Evolutionary conservation across 2,329 filamentous ascomycete genomes (phyloP).

Genomic region (Fusarium burgessii): DNA sequence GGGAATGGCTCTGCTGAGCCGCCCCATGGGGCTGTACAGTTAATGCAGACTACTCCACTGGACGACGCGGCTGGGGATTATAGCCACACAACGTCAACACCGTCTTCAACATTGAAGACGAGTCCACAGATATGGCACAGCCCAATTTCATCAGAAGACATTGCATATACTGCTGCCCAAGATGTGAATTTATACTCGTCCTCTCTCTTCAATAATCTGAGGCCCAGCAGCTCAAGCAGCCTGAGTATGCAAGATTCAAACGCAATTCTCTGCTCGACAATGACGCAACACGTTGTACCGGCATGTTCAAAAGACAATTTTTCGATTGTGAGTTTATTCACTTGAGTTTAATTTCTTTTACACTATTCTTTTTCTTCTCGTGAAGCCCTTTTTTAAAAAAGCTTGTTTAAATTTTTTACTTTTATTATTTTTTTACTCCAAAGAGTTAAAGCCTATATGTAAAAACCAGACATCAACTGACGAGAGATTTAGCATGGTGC

Average conservation of each 20-base stretch:
- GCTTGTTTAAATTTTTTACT: too few relatives aligned
- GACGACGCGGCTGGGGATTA: background rate
- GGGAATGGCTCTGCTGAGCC: slow-evolving; percentile 1
- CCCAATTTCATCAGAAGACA: background rate
- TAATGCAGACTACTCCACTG: slow-evolving; percentile 1
- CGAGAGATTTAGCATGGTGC: background rate
- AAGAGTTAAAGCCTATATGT: background rate
- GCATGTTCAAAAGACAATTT: background rate
- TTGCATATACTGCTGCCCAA: background rate
- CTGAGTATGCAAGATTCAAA: background rate
- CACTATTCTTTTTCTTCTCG: too few relatives aligned
- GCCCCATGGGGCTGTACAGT: background rate
- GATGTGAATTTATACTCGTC: slow-evolving; percentile 1
- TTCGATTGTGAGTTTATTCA: background rate
- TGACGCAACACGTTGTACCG: background rate
- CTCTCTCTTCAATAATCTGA: background rate
- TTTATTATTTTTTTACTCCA: too few relatives aligned
- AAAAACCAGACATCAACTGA: background rate
- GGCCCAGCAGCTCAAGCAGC: slow-evolving; percentile 1
- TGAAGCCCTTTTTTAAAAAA: too few relatives aligned
- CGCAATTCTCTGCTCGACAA: background rate
- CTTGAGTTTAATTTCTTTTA: background rate
- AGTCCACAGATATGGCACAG: background rate
- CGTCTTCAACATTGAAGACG: background rate
- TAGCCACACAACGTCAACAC: background rate